phyloP scores from a whole-genome alignment of 805 yeast genomes.

The Yueomyces sinensis region DNA sequence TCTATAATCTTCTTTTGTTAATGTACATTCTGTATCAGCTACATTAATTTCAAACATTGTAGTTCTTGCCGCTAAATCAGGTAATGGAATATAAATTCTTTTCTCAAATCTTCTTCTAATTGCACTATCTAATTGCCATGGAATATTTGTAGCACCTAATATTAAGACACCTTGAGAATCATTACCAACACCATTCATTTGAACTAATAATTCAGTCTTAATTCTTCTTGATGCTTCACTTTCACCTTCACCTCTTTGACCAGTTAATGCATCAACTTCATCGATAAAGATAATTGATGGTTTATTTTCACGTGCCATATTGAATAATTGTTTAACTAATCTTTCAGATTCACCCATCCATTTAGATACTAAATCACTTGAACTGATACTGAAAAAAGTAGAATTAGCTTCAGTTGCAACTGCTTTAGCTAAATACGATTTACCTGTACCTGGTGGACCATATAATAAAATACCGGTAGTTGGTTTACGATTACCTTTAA shows the following conservation, averaged over 20 bases:
- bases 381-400: slow-evolving; percentile 91
- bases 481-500: slow-evolving; percentile 90
- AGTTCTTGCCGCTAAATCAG: slow-evolving; percentile 85
- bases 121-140: slow-evolving; percentile 98
- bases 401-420: slow-evolving; percentile 98
- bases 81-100: slow-evolving; percentile 88
- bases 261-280: slow-evolving; percentile 96
- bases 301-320: slow-evolving; percentile 91
- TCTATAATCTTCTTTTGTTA: slow-evolving; percentile 60
- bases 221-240: slow-evolving; percentile 93
- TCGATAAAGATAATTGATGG: slow-evolving; percentile 95
- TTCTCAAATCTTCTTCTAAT: slow-evolving; percentile 92
- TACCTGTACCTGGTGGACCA: slow-evolving; percentile 98
- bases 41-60: slow-evolving; percentile 91
- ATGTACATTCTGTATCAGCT: slow-evolving; percentile 75
- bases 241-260: slow-evolving; percentile 97
- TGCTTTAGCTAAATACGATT: slow-evolving; percentile 91
- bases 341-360: slow-evolving; percentile 99
- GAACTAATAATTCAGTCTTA: slow-evolving; percentile 89
- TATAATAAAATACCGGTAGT: slow-evolving; percentile 78
- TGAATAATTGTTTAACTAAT: slow-evolving; percentile 84
- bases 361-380: slow-evolving; percentile 88
- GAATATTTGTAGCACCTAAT: slow-evolving; percentile 94
- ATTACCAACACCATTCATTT: slow-evolving; percentile 98
- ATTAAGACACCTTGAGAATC: slow-evolving; percentile 88